Evolutionary conservation across 306 rosid species (phyloP), one percentile per base, ranked within the genome.

Genomic region (Gastrolobium bilobum): DNA sequence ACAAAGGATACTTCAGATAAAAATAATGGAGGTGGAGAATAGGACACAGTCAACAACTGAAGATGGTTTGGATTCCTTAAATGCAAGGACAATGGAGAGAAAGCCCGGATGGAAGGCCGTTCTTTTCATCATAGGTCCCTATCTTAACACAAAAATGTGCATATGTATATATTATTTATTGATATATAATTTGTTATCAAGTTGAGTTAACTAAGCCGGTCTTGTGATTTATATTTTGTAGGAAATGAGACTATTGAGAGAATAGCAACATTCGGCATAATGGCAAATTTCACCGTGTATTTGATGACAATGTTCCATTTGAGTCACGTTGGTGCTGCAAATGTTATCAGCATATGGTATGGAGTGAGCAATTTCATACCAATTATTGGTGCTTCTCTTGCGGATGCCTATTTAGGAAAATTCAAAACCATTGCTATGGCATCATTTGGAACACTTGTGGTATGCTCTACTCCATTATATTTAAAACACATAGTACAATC

Each of bases 271-370:
- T 50, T 14, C 3, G 86, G 90, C 4, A 14, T 81, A 48, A 30
- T 10, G 3, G 71, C 68, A 1, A 84, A 81, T 60, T 78, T 87
- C 8, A 81, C 81, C 78, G 86, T 78, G 78, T 87, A 63, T 59
- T 47, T 87, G 72, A 7, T 70, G 78, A 47, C 42, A 10, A 82
- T 59, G 66, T 78, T 54, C 48, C 29, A 84, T 29, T 40, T 87
- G 84, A 66, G 79, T 42, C 86, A 87, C 33, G 83, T 84, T 51
- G 31, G 14, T 33, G 90, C 86, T 40, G 73, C 86, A 3, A 87
- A 84, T 40, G 43, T 87, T 31, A 2, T 87, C 0, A 47, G 5
- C 74, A n/a, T 71, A 1, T 81, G 83, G 83, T 2, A 0, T 8
- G 83, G 76, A 11, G 56, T 40, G 9, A 38, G 57, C 62, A 70